Evolutionary conservation across 148 eudicot genomes (phyloP).

Genomic region (Persicaria tinctoria): DNA sequence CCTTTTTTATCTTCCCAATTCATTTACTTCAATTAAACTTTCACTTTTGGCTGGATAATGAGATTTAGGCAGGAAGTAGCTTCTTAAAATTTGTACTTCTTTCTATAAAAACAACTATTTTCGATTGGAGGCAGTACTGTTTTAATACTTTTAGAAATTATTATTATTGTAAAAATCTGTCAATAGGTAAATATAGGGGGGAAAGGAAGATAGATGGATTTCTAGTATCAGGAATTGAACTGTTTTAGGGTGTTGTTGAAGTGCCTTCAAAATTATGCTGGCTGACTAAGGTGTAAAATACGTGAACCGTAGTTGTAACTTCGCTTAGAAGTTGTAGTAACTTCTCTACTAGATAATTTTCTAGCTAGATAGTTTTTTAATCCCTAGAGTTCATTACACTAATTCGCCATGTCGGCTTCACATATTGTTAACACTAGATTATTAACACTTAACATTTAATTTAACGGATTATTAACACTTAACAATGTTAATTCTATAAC

Average conservation of each 20-base stretch:
- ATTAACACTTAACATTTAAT: no score
- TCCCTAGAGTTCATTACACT: no score
- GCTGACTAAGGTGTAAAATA: not conserved
- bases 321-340: not conserved
- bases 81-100: not conserved
- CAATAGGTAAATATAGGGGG: not conserved
- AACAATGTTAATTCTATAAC: no score
- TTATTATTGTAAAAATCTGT: not conserved
- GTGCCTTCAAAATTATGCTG: not conserved
- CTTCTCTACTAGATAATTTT: not conserved
- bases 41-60: not conserved
- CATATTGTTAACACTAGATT: no score
- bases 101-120: no score
- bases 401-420: no score
- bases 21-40: no score
- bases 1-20: no score
- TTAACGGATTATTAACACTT: no score
- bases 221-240: not conserved
- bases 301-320: not conserved
- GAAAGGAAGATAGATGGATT: not conserved
- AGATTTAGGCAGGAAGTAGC: constrained; percentile 9
- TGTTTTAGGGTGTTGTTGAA: not conserved
- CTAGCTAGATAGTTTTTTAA: not conserved
- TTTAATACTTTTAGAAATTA: not conserved
- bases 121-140: not conserved